A percentile compares a stretch with the other conserved stretches of the same genome.
These are phyloP conservation scores for Gleditsia sinensis DNA, from an alignment of 306 rosid genomes.

Conservation along the genomic window DNA sequence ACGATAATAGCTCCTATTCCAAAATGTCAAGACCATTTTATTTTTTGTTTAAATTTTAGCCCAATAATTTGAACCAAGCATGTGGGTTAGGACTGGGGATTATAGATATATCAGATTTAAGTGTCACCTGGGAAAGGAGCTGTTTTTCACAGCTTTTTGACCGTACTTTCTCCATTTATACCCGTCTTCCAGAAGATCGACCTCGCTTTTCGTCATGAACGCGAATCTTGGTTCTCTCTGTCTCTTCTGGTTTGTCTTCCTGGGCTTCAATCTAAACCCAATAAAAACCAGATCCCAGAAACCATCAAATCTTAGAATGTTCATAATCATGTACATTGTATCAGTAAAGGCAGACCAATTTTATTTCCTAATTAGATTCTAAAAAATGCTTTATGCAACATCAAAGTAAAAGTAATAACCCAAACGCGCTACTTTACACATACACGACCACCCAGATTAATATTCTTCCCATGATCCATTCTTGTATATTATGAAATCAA, in stretches of 20 bases:
- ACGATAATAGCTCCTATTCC: constrained; percentile 85
- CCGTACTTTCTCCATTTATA: constrained; percentile 99
- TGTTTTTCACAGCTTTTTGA: constrained; percentile 95
- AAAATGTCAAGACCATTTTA: background rate
- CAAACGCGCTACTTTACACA: constrained; percentile 24
- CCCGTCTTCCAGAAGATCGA: constrained; percentile 98
- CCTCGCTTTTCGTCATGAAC: constrained; percentile 97
- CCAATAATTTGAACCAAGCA: background rate
- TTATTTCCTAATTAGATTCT: background rate
- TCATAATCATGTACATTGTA: background rate
- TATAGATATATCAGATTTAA: background rate
- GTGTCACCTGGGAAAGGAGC: constrained; percentile 86
- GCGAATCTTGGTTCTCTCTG: constrained; percentile 83
- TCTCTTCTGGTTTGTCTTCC: constrained; percentile 75
- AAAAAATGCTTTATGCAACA: background rate
- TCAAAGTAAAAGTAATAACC: too few relatives aligned
- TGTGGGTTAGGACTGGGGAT: background rate
- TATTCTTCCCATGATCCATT: constrained; percentile 21
- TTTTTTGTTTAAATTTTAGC: background rate
- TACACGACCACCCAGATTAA: background rate
- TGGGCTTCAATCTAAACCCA: constrained; percentile 62
- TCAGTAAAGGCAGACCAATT: background rate
- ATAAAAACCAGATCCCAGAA: constrained; percentile 26
- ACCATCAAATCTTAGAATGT: constrained; percentile 36
- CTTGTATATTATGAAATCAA: background rate